These are phyloP conservation scores for Porcisia hertigi DNA, from an alignment of 208 protist species.

Conservation along the genomic window DNA sequence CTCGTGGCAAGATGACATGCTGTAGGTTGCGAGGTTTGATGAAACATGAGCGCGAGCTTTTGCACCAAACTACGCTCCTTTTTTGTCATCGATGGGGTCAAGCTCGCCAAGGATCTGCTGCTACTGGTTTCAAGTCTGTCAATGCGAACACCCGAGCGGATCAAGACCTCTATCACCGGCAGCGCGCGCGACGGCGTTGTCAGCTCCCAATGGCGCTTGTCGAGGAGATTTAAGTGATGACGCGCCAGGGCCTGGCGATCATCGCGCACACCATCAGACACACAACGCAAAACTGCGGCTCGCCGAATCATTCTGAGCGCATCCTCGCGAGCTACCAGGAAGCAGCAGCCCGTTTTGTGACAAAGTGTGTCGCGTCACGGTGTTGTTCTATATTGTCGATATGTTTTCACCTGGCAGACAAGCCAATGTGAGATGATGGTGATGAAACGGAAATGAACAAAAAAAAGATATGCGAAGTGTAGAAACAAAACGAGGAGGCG, in stretches of 20 bases:
- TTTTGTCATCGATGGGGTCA: constrained; percentile 63
- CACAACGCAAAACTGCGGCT: constrained; percentile 13
- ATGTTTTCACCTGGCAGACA: background rate
- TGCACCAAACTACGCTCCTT: constrained; percentile 47
- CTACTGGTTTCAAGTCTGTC: constrained; percentile 54
- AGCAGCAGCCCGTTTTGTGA: background rate
- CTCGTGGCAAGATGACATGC: background rate
- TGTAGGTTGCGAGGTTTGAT: background rate
- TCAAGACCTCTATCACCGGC: constrained; percentile 50
- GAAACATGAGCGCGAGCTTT: constrained; percentile 36
- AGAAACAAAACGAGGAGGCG: too few species aligned
- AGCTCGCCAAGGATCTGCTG: constrained; percentile 36
- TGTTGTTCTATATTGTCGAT: background rate
- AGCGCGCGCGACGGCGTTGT: constrained; percentile 67
- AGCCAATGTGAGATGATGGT: too few species aligned
- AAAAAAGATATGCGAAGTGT: background rate
- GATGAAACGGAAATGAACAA: background rate
- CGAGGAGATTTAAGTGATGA: constrained; percentile 42
- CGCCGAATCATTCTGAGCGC: constrained; percentile 16
- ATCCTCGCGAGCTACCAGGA: constrained; percentile 8
- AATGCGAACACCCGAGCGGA: constrained; percentile 54
- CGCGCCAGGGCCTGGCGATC: constrained; percentile 32
- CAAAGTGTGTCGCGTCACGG: background rate
- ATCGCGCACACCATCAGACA: constrained; percentile 10
- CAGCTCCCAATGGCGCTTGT: constrained; percentile 59